Evolutionary conservation across 2,329 filamentous ascomycete genomes (phyloP).

Genomic region (Blastomyces emzantsi): DNA sequence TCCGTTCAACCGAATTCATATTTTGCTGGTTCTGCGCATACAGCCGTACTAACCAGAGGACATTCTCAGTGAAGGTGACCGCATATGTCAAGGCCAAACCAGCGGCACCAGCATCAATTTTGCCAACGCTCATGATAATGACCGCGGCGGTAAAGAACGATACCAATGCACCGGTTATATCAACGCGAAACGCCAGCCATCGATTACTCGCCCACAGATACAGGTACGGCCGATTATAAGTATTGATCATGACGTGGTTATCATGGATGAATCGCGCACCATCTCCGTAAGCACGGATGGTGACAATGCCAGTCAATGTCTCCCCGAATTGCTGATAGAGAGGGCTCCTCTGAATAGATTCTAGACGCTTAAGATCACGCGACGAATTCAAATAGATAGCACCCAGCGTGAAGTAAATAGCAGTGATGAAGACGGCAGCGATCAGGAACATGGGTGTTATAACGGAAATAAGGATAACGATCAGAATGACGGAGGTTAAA

Average conservation of each 20-base stretch:
- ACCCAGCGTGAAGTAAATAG: slow-evolving; percentile 73
- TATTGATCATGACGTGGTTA: slow-evolving; percentile 80
- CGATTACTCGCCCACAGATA: slow-evolving; percentile 94
- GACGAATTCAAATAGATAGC: slow-evolving; percentile 85
- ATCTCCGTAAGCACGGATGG: slow-evolving; percentile 92
- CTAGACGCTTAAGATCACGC: slow-evolving; percentile 88
- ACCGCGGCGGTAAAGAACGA: slow-evolving; percentile 91
- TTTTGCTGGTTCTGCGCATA: slow-evolving; percentile 97
- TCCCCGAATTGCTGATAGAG: slow-evolving; percentile 98
- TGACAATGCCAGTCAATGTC: slow-evolving; percentile 88
- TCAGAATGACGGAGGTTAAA: slow-evolving; percentile 64
- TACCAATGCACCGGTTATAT: slow-evolving; percentile 81
- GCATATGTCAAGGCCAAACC: slow-evolving; percentile 93
- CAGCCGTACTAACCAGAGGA: slow-evolving; percentile 89
- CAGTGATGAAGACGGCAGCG: slow-evolving; percentile 73
- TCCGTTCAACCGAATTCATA: slow-evolving; percentile 97
- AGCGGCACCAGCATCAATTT: slow-evolving; percentile 80
- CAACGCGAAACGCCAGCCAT: slow-evolving; percentile 90
- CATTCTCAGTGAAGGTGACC: slow-evolving; percentile 92
- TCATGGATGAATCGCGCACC: slow-evolving; percentile 89
- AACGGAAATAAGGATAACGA: slow-evolving; percentile 72
- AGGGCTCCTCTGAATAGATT: slow-evolving; percentile 88
- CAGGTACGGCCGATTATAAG: slow-evolving; percentile 85
- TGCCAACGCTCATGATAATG: slow-evolving; percentile 72
- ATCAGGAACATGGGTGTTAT: slow-evolving; percentile 90